These are phyloP conservation scores for Paecilomyces fulvus DNA, from an alignment of 2,329 filamentous ascomycete species.

Conservation along the genomic window DNA sequence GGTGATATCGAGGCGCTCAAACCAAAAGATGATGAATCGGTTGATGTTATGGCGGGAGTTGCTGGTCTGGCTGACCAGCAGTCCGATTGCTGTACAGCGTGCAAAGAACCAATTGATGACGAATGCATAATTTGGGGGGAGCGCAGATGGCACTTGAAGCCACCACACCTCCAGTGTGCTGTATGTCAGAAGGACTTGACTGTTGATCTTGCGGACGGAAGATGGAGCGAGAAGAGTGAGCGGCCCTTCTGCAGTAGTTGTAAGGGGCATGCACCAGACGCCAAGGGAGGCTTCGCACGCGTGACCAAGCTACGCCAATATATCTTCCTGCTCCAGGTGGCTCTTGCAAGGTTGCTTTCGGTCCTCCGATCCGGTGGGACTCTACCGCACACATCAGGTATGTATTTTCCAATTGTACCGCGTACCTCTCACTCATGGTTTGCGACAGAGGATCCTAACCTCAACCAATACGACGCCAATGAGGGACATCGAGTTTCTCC, in stretches of 20 bases:
- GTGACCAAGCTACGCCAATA: slow-evolving; percentile 89
- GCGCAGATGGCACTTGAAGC: slow-evolving; percentile 69
- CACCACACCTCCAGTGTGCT: slow-evolving; percentile 58
- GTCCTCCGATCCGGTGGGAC: slow-evolving; percentile 78
- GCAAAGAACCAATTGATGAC: slow-evolving; percentile 84
- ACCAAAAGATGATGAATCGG: slow-evolving; percentile 55
- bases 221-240: slow-evolving; percentile 59
- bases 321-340: slow-evolving; percentile 83
- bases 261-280: slow-evolving; percentile 46
- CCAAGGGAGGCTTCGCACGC: slow-evolving; percentile 56
- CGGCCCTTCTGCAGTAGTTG: slow-evolving; percentile 66
- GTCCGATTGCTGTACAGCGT: slow-evolving; percentile 76
- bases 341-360: slow-evolving; percentile 77
- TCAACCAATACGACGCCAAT: slow-evolving; percentile 57
- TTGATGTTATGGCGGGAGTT: slow-evolving; percentile 59
- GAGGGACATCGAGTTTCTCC: slow-evolving; percentile 52
- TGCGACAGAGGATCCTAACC: slow-evolving; percentile 56
- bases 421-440: slow-evolving; percentile 2
- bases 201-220: slow-evolving; percentile 58
- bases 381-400: slow-evolving; percentile 62
- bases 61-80: slow-evolving; percentile 61
- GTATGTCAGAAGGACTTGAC: slow-evolving; percentile 69
- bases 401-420: slow-evolving; percentile 13
- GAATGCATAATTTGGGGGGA: slow-evolving; percentile 73
- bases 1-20: slow-evolving; percentile 72